These are phyloP conservation scores for Oryza coarctata DNA, from an alignment of 176 grass and related monocot species.

Conservation along the genomic window DNA sequence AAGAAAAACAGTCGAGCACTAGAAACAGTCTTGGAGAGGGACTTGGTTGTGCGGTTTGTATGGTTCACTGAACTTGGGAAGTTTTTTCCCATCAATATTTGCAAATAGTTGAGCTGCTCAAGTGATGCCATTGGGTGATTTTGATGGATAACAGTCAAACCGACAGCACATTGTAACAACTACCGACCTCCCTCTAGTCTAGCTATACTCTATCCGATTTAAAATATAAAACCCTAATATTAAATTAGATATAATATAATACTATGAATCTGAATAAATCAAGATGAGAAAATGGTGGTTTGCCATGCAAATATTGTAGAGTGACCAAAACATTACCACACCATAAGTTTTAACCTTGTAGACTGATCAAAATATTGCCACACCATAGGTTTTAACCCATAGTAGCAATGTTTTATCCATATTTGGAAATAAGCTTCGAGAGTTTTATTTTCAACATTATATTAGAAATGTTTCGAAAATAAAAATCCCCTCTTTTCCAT, in stretches of 20 bases:
- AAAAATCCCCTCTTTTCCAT: no score
- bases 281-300: not conserved
- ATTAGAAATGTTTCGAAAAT: no score
- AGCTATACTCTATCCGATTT: no score
- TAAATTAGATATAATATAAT: no score
- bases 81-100: not conserved
- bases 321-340: not conserved
- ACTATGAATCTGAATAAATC: no score
- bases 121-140: not conserved
- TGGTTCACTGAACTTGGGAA: not conserved
- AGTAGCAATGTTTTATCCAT: no score
- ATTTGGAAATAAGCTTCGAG: no score
- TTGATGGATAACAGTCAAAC: not conserved
- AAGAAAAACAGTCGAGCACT: not conserved
- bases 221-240: no score
- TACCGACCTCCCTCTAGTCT: no score
- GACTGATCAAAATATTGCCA: no score
- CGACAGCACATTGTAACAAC: not conserved
- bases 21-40: not conserved
- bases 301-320: not conserved
- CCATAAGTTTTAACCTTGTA: not conserved
- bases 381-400: no score
- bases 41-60: not conserved
- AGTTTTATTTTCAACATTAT: no score
- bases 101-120: not conserved